Conservation (phyloP, 495 filamentous ascomycete species). For the Penicillium roqueforti region DNA sequence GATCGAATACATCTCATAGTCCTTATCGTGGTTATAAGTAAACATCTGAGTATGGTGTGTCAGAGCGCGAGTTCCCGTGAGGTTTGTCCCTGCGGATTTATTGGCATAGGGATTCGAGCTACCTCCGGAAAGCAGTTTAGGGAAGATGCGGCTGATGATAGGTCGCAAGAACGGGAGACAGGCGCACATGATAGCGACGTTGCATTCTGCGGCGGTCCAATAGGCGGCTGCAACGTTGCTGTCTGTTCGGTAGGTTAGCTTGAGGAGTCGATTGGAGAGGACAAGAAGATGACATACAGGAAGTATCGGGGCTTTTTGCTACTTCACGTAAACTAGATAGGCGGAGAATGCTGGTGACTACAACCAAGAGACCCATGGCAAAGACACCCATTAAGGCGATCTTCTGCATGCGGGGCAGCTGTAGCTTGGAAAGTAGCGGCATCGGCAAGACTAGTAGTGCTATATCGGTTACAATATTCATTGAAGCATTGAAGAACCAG, state of each 20-base stretch:
- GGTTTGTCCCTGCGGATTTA: constrained; percentile 14
- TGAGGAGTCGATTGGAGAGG: constrained; percentile 38
- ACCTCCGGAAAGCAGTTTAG: constrained; percentile 53
- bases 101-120: constrained; percentile 28
- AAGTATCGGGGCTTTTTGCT: constrained; percentile 41
- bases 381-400: constrained; percentile 51
- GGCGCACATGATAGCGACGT: constrained; percentile 75
- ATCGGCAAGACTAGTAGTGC: constrained; percentile 53
- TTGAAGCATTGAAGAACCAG: constrained; percentile 52
- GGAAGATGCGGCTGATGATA: constrained; percentile 68
- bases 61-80: constrained; percentile 18
- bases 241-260: constrained; percentile 21
- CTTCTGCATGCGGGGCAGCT: constrained; percentile 50
- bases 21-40: constrained; percentile 25
- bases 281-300: constrained; percentile 56
- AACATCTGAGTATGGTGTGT: constrained; percentile 18
- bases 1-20: constrained; percentile 34
- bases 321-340: constrained; percentile 31
- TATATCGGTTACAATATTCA: constrained; percentile 54
- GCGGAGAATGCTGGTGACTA: constrained; percentile 34
- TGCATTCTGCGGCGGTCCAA: constrained; percentile 85
- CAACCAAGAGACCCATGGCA: constrained; percentile 50
- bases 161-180: constrained; percentile 84
- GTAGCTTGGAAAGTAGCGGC: constrained; percentile 48
- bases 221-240: constrained; percentile 52